Conservation (phyloP, 306 rosid genomes). For the Aeschynomene evenia region DNA sequence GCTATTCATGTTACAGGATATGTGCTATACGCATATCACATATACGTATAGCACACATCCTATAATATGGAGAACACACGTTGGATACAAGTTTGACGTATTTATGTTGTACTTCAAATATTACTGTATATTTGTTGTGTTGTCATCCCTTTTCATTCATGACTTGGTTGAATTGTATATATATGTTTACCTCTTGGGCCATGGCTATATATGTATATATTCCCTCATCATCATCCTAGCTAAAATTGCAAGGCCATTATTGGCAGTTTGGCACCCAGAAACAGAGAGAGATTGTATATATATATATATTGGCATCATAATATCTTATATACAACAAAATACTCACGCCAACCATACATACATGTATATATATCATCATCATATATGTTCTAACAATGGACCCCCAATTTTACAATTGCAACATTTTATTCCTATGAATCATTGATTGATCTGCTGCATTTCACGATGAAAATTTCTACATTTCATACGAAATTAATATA, state of each 20-base stretch:
- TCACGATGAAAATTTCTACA: background rate
- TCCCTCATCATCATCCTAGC: background rate
- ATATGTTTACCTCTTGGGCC: background rate
- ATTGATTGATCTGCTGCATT: background rate
- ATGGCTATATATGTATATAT: background rate
- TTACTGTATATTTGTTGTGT: too few species aligned
- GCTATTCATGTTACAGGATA: too few species aligned
- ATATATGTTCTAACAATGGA: background rate
- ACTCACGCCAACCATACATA: background rate
- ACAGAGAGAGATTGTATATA: too few species aligned
- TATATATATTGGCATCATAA: background rate
- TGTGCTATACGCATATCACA: too few species aligned
- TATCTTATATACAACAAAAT: background rate
- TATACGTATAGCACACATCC: too few species aligned
- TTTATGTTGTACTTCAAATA: too few species aligned
- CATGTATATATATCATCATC: background rate
- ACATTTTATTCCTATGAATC: too few species aligned
- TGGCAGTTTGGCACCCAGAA: too few species aligned
- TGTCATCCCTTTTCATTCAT: too few species aligned
- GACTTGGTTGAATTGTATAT: background rate
- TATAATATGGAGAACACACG: too few species aligned
- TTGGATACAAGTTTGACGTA: too few species aligned
- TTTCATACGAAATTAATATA: background rate
- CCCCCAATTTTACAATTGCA: background rate
- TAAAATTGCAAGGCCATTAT: background rate